These are phyloP conservation scores for Vigna nakashimae DNA, from an alignment of 306 rosid species.

Conservation along the genomic window DNA sequence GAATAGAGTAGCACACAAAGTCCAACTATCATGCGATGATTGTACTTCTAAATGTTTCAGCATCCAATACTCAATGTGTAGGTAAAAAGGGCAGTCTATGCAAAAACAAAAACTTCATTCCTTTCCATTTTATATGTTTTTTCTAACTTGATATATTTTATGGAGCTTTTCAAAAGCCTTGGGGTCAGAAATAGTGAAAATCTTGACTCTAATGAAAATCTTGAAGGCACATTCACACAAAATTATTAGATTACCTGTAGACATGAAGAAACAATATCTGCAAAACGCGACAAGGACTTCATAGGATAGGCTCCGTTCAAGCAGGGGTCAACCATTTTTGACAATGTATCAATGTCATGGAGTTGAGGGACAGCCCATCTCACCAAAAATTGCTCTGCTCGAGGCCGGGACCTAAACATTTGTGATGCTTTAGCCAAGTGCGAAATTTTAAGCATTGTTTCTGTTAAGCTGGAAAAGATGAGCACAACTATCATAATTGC, in stretches of 20 bases:
- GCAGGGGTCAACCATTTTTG: slow-evolving; percentile 88
- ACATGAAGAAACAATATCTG: slow-evolving; percentile 84
- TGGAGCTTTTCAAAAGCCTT: background rate
- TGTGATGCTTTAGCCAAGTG: slow-evolving; percentile 12
- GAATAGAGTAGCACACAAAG: background rate
- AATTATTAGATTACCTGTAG: slow-evolving; percentile 59
- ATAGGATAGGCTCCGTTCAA: slow-evolving; percentile 64
- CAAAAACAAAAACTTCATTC: background rate
- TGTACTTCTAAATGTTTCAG: background rate
- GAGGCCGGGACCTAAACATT: slow-evolving; percentile 65
- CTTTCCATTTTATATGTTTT: background rate
- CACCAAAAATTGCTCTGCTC: slow-evolving; percentile 78
- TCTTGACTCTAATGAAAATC: background rate
- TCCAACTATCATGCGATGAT: background rate
- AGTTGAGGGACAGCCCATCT: slow-evolving; percentile 92
- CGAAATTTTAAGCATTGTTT: slow-evolving; percentile 5
- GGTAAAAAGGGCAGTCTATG: background rate
- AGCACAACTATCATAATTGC: slow-evolving; percentile 4
- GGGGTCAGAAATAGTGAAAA: background rate
- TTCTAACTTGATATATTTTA: background rate
- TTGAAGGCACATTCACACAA: background rate
- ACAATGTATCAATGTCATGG: slow-evolving; percentile 89
- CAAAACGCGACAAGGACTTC: slow-evolving; percentile 85
- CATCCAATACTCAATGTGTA: background rate
- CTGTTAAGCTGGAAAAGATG: slow-evolving; percentile 11